Evolutionary conservation across 108 stramenopile genomes (phyloP).

Genomic region (Craspedostauros australis): DNA sequence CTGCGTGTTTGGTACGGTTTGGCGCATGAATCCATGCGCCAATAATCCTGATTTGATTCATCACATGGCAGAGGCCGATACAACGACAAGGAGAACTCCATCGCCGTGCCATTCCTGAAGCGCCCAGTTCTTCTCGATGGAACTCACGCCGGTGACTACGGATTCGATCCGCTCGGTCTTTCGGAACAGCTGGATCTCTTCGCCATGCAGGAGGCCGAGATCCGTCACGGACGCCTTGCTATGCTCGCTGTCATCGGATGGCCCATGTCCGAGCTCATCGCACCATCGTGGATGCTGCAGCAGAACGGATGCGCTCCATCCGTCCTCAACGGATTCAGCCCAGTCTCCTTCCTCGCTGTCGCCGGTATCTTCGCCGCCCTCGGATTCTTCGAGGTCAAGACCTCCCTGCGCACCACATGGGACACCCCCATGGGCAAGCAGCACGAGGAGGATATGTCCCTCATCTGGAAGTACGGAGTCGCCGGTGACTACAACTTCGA

Average conservation of each 20-base stretch:
- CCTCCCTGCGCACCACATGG: slow-evolving; percentile 42
- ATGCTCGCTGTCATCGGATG: slow-evolving; percentile 80
- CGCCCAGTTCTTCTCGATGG: slow-evolving; percentile 72
- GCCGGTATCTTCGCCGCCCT: slow-evolving; percentile 46
- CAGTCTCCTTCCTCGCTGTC: slow-evolving; percentile 49
- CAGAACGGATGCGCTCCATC: slow-evolving; percentile 51
- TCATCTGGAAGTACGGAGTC: slow-evolving; percentile 72
- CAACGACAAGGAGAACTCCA: slow-evolving; percentile 43
- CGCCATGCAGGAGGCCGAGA: slow-evolving; percentile 44
- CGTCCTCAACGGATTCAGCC: slow-evolving; percentile 76
- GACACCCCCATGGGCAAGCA: slow-evolving; percentile 48
- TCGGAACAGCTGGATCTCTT: slow-evolving; percentile 39
- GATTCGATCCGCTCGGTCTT: slow-evolving; percentile 79
- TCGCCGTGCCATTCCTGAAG: slow-evolving; percentile 66
- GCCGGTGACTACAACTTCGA: slow-evolving; percentile 84
- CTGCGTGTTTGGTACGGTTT: too few relatives aligned
- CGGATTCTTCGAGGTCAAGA: slow-evolving; percentile 68
- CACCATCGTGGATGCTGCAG: slow-evolving; percentile 62
- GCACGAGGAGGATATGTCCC: slow-evolving; percentile 59
- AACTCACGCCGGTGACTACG: slow-evolving; percentile 74
- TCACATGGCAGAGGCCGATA: slow-evolving; percentile 75
- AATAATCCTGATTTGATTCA: too few relatives aligned
- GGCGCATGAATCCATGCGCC: too few relatives aligned
- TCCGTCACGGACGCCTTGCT: slow-evolving; percentile 69
- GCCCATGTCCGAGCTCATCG: slow-evolving; percentile 69